Evolutionary conservation across 495 filamentous ascomycete species (phyloP).

Genomic region (Xanthoparmelia taractica): DNA sequence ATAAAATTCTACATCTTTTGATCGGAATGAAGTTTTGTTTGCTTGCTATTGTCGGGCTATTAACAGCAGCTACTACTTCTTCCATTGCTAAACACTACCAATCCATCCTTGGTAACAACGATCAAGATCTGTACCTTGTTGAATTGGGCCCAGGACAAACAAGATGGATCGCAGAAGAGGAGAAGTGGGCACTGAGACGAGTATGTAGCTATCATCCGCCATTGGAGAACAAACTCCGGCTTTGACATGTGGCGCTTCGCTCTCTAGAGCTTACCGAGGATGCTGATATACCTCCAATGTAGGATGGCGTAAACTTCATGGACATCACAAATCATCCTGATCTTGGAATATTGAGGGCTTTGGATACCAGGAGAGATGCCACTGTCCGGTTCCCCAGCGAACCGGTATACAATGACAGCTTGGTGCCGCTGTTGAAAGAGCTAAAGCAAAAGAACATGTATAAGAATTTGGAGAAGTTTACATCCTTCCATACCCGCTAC

Average conservation of each 20-base stretch:
- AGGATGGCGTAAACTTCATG: slow-evolving; percentile 87
- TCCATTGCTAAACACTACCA: slow-evolving; percentile 14
- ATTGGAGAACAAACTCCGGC: background rate
- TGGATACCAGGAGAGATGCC: slow-evolving; percentile 31
- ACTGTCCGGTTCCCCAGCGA: slow-evolving; percentile 58
- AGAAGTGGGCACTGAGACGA: slow-evolving; percentile 85
- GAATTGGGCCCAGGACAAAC: slow-evolving; percentile 82
- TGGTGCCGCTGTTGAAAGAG: slow-evolving; percentile 56
- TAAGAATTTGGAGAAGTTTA: slow-evolving; percentile 68
- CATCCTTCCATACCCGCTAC: slow-evolving; percentile 79
- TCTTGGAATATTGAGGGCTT: slow-evolving; percentile 28
- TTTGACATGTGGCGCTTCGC: too few species aligned
- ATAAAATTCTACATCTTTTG: too few species aligned
- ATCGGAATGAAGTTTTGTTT: slow-evolving; percentile 14
- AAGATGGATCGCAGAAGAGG: slow-evolving; percentile 81
- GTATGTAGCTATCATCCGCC: slow-evolving; percentile 42
- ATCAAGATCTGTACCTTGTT: slow-evolving; percentile 58
- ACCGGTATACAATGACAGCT: slow-evolving; percentile 54
- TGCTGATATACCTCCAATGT: background rate
- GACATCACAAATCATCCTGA: slow-evolving; percentile 68
- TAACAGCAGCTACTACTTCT: slow-evolving; percentile 8
- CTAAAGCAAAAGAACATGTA: slow-evolving; percentile 73
- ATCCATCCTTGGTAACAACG: slow-evolving; percentile 7
- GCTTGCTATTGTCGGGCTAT: slow-evolving; percentile 1
- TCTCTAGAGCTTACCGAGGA: background rate